Conservation (phyloP, 1,284 basidiomycete genomes). For the Phlebopus sp. region DNA sequence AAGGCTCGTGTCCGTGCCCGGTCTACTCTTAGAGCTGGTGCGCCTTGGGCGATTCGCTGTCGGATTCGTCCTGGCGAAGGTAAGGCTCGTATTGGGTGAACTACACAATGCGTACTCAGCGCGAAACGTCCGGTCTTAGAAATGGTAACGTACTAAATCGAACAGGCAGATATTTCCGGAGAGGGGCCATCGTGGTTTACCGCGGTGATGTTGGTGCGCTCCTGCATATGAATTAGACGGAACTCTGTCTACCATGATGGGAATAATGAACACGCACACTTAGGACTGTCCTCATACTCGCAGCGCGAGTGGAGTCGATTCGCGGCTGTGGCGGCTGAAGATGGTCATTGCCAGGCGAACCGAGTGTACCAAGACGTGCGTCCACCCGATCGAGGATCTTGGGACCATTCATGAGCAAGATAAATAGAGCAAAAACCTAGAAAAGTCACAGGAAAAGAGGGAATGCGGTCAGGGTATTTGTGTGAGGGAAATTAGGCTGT, state of each 20-base stretch:
- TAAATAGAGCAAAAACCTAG: slow-evolving; percentile 12
- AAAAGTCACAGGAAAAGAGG: slow-evolving; percentile 20
- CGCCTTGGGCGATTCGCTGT: slow-evolving; percentile 10
- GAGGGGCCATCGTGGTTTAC: slow-evolving; percentile 5
- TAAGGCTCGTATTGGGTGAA: slow-evolving; percentile 22
- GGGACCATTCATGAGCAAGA: slow-evolving; percentile 28
- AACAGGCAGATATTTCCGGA: slow-evolving; percentile 4
- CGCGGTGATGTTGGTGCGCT: slow-evolving; percentile 16
- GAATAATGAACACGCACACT: slow-evolving; percentile 13
- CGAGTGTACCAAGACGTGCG: slow-evolving; percentile 16
- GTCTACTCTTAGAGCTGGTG: slow-evolving; percentile 20
- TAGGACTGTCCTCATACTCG: slow-evolving; percentile 4
- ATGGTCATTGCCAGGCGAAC: neutral
- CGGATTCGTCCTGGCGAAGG: slow-evolving; percentile 29
- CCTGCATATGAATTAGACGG: slow-evolving; percentile 13
- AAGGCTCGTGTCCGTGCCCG: slow-evolving; percentile 20
- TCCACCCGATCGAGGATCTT: slow-evolving; percentile 25
- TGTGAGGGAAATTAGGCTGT: slow-evolving; percentile 2
- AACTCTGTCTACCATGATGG: neutral
- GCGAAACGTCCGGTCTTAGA: slow-evolving; percentile 11
- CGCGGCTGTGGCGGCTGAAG: slow-evolving; percentile 15
- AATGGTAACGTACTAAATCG: slow-evolving; percentile 16
- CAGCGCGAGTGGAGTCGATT: slow-evolving; percentile 12
- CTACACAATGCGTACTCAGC: slow-evolving; percentile 18
- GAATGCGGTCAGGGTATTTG: slow-evolving; percentile 11